These are phyloP conservation scores for Saccharomycopsis amapae DNA, from an alignment of 805 yeast species.

Conservation along the genomic window DNA sequence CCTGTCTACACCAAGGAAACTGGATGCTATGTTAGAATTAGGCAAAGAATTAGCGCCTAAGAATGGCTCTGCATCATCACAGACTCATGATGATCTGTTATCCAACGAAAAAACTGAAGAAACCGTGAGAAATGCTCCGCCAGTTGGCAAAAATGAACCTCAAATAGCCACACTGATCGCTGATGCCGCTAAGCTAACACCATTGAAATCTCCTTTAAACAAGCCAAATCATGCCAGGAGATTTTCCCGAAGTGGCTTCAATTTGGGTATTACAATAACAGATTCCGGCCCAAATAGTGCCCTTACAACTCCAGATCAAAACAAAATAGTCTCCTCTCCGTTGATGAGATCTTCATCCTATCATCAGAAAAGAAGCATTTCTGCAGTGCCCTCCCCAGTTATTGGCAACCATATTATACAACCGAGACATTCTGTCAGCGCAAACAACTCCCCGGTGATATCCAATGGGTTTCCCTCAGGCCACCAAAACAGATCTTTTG, in stretches of 20 bases:
- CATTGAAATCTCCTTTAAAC: not conserved
- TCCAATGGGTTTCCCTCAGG: not conserved
- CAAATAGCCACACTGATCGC: no score
- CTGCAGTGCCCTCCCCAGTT: constrained; percentile 4
- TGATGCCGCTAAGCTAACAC: not conserved
- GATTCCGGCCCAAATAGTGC: not conserved
- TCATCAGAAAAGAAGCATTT: constrained; percentile 4
- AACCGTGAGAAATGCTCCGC: no score
- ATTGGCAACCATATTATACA: not conserved
- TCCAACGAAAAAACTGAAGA: not conserved
- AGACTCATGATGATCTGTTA: not conserved
- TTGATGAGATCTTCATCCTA: constrained; percentile 2
- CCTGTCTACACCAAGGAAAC: no score
- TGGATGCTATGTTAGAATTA: no score
- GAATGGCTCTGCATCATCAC: no score
- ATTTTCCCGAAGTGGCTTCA: constrained; percentile 18
- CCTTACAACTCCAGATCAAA: constrained; percentile 4
- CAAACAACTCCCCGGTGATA: constrained; percentile 7
- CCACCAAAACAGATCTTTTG: not conserved
- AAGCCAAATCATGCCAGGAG: constrained; percentile 4
- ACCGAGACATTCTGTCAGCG: not conserved
- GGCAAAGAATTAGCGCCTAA: no score
- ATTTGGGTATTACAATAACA: constrained; percentile 17
- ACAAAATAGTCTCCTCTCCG: constrained; percentile 4
- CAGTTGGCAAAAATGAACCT: no score